These are phyloP conservation scores for Mortierella sp. DNA, from an alignment of 371 early-diverging fungal species.

Conservation along the genomic window DNA sequence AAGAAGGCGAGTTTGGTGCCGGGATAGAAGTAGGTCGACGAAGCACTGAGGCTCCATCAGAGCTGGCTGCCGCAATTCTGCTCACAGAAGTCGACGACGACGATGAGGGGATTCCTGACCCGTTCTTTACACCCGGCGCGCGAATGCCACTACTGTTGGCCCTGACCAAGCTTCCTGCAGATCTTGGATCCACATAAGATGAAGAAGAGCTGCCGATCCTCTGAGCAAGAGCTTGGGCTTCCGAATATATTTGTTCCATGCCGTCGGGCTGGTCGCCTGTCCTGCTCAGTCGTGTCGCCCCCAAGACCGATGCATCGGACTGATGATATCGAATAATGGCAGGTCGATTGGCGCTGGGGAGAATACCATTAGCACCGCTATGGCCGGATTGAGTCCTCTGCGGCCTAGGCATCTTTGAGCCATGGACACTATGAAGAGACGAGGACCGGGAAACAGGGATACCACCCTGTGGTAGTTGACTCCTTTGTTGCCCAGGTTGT, in stretches of 20 bases:
- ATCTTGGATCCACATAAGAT: neutral
- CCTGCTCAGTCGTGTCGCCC: slow-evolving; percentile 7
- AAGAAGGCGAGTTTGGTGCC: neutral
- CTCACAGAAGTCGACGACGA: slow-evolving; percentile 3
- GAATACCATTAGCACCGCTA: neutral
- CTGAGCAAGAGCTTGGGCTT: slow-evolving; percentile 27
- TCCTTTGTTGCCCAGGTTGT: slow-evolving; percentile 18
- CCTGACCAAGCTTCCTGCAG: neutral
- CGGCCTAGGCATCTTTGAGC: slow-evolving; percentile 35
- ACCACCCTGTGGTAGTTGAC: slow-evolving; percentile 14
- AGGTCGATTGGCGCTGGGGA: neutral
- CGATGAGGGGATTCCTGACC: slow-evolving; percentile 11
- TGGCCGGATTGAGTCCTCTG: slow-evolving; percentile 25
- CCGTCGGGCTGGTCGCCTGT: slow-evolving; percentile 13
- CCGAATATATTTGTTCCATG: slow-evolving; percentile 26
- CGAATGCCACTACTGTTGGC: slow-evolving; percentile 16
- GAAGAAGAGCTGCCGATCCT: slow-evolving; percentile 12
- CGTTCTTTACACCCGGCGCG: neutral
- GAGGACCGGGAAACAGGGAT: slow-evolving; percentile 28
- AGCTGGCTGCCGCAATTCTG: slow-evolving; percentile 6
- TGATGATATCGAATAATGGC: slow-evolving; percentile 22
- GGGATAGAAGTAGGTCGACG: slow-evolving; percentile 5
- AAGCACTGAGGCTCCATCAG: slow-evolving; percentile 6
- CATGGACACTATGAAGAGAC: slow-evolving; percentile 19
- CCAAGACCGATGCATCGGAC: slow-evolving; percentile 14